These are phyloP conservation scores for Dactylella cylindrospora DNA, from an alignment of 2,329 filamentous ascomycete genomes.

Conservation along the genomic window DNA sequence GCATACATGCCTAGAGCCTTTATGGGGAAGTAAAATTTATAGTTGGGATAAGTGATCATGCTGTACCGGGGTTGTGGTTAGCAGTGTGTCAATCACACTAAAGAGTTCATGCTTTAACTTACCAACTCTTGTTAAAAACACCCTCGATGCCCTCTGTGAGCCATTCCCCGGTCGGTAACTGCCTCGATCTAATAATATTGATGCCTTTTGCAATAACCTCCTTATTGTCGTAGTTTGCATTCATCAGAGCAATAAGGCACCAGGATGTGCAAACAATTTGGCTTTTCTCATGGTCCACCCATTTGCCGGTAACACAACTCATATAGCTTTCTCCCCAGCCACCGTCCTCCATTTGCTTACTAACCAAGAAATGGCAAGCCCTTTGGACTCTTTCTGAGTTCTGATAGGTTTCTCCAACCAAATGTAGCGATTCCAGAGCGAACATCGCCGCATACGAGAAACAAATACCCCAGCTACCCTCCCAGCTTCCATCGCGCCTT, in stretches of 20 bases:
- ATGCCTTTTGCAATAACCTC: conserved; percentile 73
- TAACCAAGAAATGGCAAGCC: conserved; percentile 82
- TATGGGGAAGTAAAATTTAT: conserved; percentile 94
- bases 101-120: conserved; percentile 51
- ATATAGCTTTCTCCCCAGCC: conserved; percentile 96
- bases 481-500: conserved; percentile 85
- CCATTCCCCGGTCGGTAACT: conserved; percentile 91
- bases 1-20: conserved; percentile 92
- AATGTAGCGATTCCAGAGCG: conserved; percentile 80
- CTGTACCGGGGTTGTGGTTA: conserved; percentile 51
- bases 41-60: conserved; percentile 99
- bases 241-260: conserved; percentile 78
- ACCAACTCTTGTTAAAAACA: conserved; percentile 97
- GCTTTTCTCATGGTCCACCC: conserved; percentile 47
- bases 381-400: conserved; percentile 70
- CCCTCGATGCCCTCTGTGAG: conserved; percentile 93
- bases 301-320: conserved; percentile 54
- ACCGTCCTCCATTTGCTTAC: conserved; percentile 81
- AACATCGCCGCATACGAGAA: conserved; percentile 98
- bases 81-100: neutral
- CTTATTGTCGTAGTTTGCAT: conserved; percentile 76
- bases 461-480: conserved; percentile 96
- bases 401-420: conserved; percentile 76
- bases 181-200: conserved; percentile 77
- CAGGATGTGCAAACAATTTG: conserved; percentile 95